Percentiles rank a stretch among this genome's conserved stretches.
These are phyloP conservation scores for Pleurozium schreberi DNA, from an alignment of 225 moss, liverwort and hornwort genomes.

Conservation along the genomic window DNA sequence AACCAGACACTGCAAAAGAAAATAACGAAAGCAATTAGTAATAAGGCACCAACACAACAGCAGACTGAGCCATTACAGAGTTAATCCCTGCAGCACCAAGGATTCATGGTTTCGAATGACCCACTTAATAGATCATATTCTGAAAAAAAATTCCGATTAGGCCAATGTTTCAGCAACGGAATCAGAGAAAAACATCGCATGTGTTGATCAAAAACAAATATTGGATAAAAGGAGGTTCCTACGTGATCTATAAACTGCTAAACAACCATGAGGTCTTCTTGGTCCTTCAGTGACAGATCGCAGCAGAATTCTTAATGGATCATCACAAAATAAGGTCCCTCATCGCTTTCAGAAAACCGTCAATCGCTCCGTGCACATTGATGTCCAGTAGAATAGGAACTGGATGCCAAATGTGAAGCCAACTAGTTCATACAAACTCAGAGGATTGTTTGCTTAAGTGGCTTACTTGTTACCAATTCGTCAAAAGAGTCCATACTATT, in stretches of 20 bases:
- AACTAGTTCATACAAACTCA: neutral
- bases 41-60: neutral
- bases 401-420: neutral
- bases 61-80: neutral
- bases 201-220: neutral
- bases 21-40: neutral
- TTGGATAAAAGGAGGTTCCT: neutral
- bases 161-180: neutral
- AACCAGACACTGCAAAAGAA: conserved; percentile 76
- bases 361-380: neutral
- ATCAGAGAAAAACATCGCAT: neutral
- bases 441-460: neutral
- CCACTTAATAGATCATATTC: neutral
- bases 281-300: neutral
- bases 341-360: neutral
- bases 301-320: neutral
- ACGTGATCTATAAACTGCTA: neutral
- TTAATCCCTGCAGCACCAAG: neutral
- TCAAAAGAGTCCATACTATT: conserved; percentile 67
- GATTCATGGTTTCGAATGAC: neutral
- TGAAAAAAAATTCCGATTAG: neutral
- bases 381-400: neutral
- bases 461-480: conserved; percentile 90
- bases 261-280: neutral
- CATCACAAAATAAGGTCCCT: neutral